phyloP scores from a whole-genome alignment of 768 basidiomycete species.

The Auriscalpium orientale region DNA sequence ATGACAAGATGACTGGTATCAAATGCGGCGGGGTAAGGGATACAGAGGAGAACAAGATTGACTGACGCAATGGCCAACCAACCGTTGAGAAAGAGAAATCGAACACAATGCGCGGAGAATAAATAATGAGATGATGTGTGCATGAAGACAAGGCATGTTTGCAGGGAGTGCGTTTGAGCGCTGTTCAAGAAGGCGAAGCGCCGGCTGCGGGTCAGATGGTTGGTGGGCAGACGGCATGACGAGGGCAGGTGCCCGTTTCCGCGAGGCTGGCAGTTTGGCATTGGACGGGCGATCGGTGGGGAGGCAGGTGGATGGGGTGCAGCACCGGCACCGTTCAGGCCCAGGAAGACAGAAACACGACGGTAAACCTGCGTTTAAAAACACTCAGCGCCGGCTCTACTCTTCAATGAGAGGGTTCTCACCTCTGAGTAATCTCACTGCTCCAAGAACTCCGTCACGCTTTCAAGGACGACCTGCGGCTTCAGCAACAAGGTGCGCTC shows the following conservation, averaged over 20 bases:
- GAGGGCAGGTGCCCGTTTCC: too few relatives aligned
- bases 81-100: too few relatives aligned
- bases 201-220: not conserved
- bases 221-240: not conserved
- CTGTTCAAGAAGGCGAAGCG: not conserved
- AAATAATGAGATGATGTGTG: not conserved
- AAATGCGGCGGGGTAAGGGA: not conserved
- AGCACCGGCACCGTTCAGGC: too few relatives aligned
- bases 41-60: not conserved
- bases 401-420: too few relatives aligned
- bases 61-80: not conserved
- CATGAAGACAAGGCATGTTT: not conserved
- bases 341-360: too few relatives aligned
- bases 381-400: too few relatives aligned
- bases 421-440: too few relatives aligned
- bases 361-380: too few relatives aligned
- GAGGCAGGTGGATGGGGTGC: too few relatives aligned
- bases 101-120: not conserved
- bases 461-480: conserved; percentile 16
- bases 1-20: not conserved
- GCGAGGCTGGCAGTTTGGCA: too few relatives aligned
- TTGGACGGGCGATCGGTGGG: too few relatives aligned
- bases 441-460: conserved; percentile 14
- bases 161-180: not conserved
- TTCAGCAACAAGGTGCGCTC: conserved; percentile 15